Conservation (phyloP, 2,329 filamentous ascomycete species). For the Ascochyta fabae region DNA sequence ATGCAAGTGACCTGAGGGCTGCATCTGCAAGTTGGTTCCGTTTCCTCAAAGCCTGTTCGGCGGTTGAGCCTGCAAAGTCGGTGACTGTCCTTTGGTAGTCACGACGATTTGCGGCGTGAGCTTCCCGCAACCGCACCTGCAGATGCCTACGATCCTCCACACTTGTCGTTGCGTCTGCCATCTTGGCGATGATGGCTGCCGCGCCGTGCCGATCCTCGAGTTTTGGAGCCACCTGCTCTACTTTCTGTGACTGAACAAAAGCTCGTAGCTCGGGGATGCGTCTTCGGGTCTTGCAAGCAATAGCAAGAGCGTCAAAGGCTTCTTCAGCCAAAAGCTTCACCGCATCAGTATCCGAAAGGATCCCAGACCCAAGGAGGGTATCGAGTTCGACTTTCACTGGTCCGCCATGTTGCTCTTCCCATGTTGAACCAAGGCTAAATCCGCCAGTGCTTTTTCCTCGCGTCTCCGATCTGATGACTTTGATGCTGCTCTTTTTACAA, state of each 20-base stretch:
- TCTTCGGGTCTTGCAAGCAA: constrained; percentile 42
- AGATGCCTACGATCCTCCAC: constrained; percentile 23
- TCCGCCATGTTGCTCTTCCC: constrained; percentile 26
- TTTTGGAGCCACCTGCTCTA: constrained; percentile 35
- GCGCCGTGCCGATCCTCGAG: constrained; percentile 42
- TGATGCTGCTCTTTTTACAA: constrained; percentile 23
- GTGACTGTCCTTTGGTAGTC: constrained; percentile 26
- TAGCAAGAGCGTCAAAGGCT: constrained; percentile 36
- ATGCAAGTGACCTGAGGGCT: constrained; percentile 34
- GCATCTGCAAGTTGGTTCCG: constrained; percentile 39
- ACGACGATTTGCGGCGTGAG: constrained; percentile 38
- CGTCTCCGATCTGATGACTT: constrained; percentile 22
- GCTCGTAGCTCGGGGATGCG: constrained; percentile 31
- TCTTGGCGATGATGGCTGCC: constrained; percentile 31
- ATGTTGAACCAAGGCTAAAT: constrained; percentile 29
- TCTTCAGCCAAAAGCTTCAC: constrained; percentile 35
- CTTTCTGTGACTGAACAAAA: constrained; percentile 37
- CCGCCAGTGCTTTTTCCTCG: constrained; percentile 18
- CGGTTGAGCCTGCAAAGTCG: constrained; percentile 19
- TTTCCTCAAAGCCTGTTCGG: constrained; percentile 18
- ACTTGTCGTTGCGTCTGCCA: constrained; percentile 20
- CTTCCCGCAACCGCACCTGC: constrained; percentile 34
- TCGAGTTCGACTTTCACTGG: constrained; percentile 30
- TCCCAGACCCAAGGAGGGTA: constrained; percentile 25
- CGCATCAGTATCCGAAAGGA: constrained; percentile 26